Conservation (phyloP, 106 monocot genomes). For the Dioscorea dumetorum region DNA sequence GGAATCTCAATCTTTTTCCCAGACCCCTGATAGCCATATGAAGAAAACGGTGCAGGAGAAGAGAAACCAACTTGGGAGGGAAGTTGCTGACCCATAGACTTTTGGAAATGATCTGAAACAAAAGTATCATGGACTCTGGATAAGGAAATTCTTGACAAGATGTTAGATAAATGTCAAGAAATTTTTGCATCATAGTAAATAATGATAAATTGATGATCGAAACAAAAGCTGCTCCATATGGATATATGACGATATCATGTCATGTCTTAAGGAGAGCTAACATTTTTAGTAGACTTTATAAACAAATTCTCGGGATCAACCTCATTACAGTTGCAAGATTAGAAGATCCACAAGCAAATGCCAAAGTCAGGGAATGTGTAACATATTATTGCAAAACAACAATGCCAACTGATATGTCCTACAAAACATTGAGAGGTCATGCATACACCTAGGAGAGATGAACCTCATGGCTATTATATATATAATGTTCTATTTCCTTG, state of each 20-base stretch:
- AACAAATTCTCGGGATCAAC: neutral
- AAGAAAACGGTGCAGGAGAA: neutral
- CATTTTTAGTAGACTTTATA: neutral
- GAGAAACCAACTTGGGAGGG: constrained; percentile 22
- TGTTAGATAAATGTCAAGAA: neutral
- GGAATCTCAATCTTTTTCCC: constrained; percentile 87
- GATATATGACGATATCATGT: neutral
- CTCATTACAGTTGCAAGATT: too few species aligned
- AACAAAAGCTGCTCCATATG: neutral
- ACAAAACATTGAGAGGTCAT: too few species aligned
- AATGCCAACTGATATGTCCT: too few species aligned
- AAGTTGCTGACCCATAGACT: constrained; percentile 24
- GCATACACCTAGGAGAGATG: too few species aligned
- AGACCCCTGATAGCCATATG: constrained; percentile 41
- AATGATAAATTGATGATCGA: neutral
- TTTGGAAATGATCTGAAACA: constrained; percentile 28
- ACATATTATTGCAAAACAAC: too few species aligned
- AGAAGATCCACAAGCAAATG: too few species aligned
- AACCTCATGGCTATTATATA: too few species aligned
- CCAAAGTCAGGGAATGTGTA: too few species aligned
- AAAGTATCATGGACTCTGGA: constrained; percentile 1
- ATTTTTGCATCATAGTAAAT: neutral
- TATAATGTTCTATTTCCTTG: too few species aligned
- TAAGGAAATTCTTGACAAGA: neutral
- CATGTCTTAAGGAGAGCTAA: neutral